Evolutionary conservation across 1,284 basidiomycete genomes (phyloP), one percentile per base, ranked within the genome.

Genomic region (Polyporus tsugae): DNA sequence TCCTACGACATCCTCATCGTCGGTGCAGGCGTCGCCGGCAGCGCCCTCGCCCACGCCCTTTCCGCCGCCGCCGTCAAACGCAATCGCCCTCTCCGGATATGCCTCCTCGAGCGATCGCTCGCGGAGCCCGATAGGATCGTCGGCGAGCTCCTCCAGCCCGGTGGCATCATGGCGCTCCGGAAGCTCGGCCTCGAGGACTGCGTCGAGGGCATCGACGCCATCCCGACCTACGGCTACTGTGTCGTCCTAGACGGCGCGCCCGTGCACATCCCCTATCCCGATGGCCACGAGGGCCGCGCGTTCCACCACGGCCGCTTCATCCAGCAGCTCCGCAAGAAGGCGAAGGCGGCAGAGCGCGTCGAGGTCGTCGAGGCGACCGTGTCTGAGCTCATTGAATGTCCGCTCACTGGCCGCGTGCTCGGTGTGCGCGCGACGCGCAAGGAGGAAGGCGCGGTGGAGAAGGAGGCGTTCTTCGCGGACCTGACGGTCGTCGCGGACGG

Each of bases 281-380:
- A 84, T n/a, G 81, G 82, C 19, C 81, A 89, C 67, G 84, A 90
- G 74, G 91, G 97, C 0, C 83, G 95, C 65, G 91, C 90, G 70
- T 99, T 99, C 81, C 97, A 99, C 82, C 97, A 99, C 78, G 97
- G 97, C n/a, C 86, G 89, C 65, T 96, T 99, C 74, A 90, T 99
- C 70, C 91, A 93, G 85, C 85, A 87, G 19, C 81, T 99, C 60
- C 86, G 97, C 44, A 82, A 83, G 55, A 91, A 91, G 68, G 94
- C 93, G 46, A 83, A 80, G 65, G 77, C 79, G 39, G 89, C 90
- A 13, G 78, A 78, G 10, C 86, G 89, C 17, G 91, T 95, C 9
- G 89, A 93, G 44, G 83, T 95, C 41, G 85, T 97, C 55, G 95
- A 97, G 80, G 95, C 90, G 29, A 95, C 92, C 0, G 96, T 92